Conservation (phyloP, 495 filamentous ascomycete species). For the Aspergillus campestris region DNA sequence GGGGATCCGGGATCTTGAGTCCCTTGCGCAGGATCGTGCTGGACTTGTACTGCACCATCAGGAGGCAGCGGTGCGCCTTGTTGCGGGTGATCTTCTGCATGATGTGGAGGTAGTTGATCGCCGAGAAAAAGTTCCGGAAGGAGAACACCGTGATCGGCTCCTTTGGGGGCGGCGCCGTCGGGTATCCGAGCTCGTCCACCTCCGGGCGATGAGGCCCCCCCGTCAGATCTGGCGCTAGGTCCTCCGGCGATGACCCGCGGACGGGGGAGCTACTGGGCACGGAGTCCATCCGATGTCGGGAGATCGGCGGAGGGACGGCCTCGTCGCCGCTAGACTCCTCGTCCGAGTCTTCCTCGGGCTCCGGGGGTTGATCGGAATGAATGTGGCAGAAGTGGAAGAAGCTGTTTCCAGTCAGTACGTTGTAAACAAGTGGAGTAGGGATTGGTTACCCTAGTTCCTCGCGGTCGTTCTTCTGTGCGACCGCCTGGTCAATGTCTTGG, state of each 20-base stretch:
- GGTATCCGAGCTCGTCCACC: constrained; percentile 83
- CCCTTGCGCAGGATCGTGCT: constrained; percentile 81
- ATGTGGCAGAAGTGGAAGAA: constrained; percentile 85
- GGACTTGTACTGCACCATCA: constrained; percentile 91
- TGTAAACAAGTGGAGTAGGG: not conserved
- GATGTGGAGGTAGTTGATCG: constrained; percentile 87
- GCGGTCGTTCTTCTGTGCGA: constrained; percentile 78
- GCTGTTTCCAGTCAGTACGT: constrained; percentile 35
- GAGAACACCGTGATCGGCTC: constrained; percentile 85
- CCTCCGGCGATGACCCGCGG: constrained; percentile 24
- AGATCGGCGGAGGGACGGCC: constrained; percentile 76
- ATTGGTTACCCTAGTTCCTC: constrained; percentile 70
- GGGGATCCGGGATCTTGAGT: constrained; percentile 80
- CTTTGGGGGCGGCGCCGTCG: constrained; percentile 51
- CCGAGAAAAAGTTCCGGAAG: constrained; percentile 86
- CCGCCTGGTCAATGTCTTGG: constrained; percentile 80
- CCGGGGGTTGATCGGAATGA: constrained; percentile 37
- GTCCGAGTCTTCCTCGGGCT: constrained; percentile 15
- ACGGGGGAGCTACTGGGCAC: constrained; percentile 18
- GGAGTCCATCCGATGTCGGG: constrained; percentile 39
- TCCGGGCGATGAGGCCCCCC: constrained; percentile 52
- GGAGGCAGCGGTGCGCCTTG: constrained; percentile 86
- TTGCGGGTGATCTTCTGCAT: constrained; percentile 95
- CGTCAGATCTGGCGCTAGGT: constrained; percentile 24
- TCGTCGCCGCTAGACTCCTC: constrained; percentile 53